Conservation (phyloP, 805 yeast genomes). For the Blastobotrys chiropterorum region DNA sequence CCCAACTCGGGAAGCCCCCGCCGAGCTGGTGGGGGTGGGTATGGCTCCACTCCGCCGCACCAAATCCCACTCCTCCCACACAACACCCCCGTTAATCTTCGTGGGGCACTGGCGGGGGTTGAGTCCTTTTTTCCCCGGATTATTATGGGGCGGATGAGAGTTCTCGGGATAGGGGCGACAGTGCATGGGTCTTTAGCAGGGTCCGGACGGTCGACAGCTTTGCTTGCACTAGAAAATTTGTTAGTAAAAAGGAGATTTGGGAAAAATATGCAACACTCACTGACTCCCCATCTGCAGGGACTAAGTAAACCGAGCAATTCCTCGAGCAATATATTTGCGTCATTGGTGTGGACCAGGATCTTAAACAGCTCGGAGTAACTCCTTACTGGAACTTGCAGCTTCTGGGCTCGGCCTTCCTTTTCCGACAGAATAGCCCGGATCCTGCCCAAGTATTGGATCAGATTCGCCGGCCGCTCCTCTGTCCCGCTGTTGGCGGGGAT, state of each 20-base stretch:
- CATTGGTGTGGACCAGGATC: constrained; percentile 7
- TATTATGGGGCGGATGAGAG: neutral
- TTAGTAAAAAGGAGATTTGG: neutral
- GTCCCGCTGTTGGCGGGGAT: neutral
- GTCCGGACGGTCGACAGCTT: neutral
- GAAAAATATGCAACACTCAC: neutral
- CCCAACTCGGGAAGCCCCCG: neutral
- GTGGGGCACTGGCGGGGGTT: neutral
- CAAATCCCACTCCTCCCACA: neutral
- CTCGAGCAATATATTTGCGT: constrained; percentile 15
- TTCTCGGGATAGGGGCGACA: neutral
- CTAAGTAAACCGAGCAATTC: constrained; percentile 9
- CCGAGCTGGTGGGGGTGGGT: neutral
- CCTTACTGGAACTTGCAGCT: neutral
- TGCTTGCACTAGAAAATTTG: constrained; percentile 5
- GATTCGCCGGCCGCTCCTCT: neutral
- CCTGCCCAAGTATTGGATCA: constrained; percentile 8
- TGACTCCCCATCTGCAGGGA: constrained; percentile 17
- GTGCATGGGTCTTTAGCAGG: neutral
- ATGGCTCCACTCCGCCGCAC: too few species aligned
- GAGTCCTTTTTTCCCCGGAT: neutral
- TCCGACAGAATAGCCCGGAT: constrained; percentile 11
- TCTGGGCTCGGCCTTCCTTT: neutral
- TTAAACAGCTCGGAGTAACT: neutral
- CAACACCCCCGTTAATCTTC: too few species aligned